Base-by-base conservation (phyloP, 2,329 filamentous ascomycete species). In the Hirsutella minnesotensis region DNA sequence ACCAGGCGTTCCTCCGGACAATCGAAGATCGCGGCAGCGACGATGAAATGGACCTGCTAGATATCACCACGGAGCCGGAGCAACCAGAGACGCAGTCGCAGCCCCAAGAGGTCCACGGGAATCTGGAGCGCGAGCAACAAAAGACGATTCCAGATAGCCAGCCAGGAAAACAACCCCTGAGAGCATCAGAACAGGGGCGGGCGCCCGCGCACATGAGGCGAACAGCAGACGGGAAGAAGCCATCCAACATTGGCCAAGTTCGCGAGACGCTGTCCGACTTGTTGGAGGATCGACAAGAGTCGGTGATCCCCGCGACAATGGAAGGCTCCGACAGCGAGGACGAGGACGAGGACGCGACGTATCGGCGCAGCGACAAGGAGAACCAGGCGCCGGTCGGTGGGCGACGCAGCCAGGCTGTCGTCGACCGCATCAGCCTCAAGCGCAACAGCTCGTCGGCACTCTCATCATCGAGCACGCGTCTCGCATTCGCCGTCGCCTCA, bases 1-100 rank as follows among this genome's bases (percentile, higher is more conserved):
- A 88, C 58, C 75, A 83, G 47, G 92, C 92, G 0, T 98, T 98
- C 66, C 73, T 98, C 52, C 81, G 80, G 49, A 87, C 87, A 7
- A 85, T 98, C 41, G 88, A 95, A 54, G 89, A 95, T 56, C 77
- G 77, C 40, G 83, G 81, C 45, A 71, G 72, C 53, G 83, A 86
- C 38, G 81, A 92, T 43, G 83, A 87, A 43, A 75, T 83, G 61
- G 83, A 89, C 50, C 83, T 94, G 53, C 64, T 87, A 9, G 75
- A 81, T 37, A 69, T 76, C 34, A 48, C 54, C 0, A 56, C 59
- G 9, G 53, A 55, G 22, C 48, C 47, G 21, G 48, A 48, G 9
- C 55, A 56, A 22, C 59, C 65, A 27, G 69, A 64, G 45, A 64
- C 55, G 2, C 54, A 60, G 40, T 56, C 56, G 16, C 63, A 59